phyloP scores from a whole-genome alignment of 2,329 filamentous ascomycete genomes.

The Chrysoporthe austroafricana region DNA sequence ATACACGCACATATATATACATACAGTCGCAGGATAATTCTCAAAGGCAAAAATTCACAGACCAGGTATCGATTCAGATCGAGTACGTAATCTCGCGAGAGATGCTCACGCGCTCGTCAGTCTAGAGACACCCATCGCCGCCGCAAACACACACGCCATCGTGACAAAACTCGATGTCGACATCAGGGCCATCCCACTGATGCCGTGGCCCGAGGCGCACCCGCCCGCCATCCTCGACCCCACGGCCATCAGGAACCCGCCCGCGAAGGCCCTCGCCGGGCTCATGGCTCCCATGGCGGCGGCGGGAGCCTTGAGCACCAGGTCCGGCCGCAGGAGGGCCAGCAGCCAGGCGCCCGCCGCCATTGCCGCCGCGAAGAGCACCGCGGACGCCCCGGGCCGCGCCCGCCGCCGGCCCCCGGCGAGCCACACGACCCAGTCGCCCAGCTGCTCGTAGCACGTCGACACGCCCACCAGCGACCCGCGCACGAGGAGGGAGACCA shows the following conservation, averaged over 20 bases:
- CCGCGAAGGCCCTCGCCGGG: conserved; percentile 48
- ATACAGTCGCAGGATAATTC: no score
- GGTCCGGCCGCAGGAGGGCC: conserved; percentile 39
- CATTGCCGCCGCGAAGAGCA: conserved; percentile 58
- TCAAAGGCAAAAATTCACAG: no score
- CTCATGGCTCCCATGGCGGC: conserved; percentile 23
- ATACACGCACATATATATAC: no score
- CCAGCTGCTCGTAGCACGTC: conserved; percentile 63
- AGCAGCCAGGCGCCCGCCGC: conserved; percentile 47
- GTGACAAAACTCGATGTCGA: conserved; percentile 66
- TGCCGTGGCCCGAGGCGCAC: conserved; percentile 71
- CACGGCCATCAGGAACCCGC: conserved; percentile 61
- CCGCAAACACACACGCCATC: conserved; percentile 59
- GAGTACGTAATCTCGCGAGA: no score
- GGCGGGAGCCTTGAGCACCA: conserved; percentile 34
- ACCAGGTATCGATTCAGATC: no score
- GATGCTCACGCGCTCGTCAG: neutral
- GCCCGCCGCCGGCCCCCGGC: conserved; percentile 35
- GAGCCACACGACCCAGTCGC: conserved; percentile 55
- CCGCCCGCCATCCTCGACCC: conserved; percentile 67
- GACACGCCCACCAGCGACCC: conserved; percentile 63
- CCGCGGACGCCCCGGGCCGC: conserved; percentile 43
- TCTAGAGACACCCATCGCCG: conserved; percentile 16
- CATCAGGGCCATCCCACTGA: conserved; percentile 67
- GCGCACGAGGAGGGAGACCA: conserved; percentile 57